Conservation (phyloP, 1,284 basidiomycete genomes). For the Puccinia hordei region DNA sequence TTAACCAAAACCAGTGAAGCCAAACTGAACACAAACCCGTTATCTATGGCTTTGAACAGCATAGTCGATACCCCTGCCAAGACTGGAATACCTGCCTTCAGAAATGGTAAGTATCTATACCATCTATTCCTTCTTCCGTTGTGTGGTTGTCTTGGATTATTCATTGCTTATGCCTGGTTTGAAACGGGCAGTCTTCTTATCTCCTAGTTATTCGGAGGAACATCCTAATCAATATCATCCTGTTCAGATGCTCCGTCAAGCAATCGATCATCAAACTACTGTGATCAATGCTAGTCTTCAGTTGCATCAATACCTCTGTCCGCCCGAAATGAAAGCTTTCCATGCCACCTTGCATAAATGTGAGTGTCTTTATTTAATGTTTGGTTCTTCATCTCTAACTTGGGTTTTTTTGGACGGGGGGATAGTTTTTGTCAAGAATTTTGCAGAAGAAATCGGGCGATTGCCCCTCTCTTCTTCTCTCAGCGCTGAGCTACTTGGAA, state of each 20-base stretch:
- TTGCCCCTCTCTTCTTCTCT: slow-evolving; percentile 54
- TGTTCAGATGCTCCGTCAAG: slow-evolving; percentile 70
- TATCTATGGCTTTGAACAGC: slow-evolving; percentile 83
- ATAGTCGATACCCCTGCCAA: slow-evolving; percentile 80
- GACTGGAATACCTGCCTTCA: slow-evolving; percentile 75
- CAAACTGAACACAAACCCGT: slow-evolving; percentile 72
- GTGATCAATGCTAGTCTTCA: slow-evolving; percentile 80
- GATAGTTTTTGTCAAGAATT: slow-evolving; percentile 79
- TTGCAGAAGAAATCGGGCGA: slow-evolving; percentile 74
- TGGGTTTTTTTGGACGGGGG: neutral
- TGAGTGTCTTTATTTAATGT: neutral
- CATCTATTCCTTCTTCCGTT: neutral
- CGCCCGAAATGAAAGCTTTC: slow-evolving; percentile 83
- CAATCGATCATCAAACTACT: slow-evolving; percentile 79
- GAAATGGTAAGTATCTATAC: slow-evolving; percentile 60
- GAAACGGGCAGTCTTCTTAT: slow-evolving; percentile 68
- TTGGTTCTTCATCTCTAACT: neutral
- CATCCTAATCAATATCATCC: slow-evolving; percentile 73
- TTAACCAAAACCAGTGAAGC: slow-evolving; percentile 74
- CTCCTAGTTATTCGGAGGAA: slow-evolving; percentile 68
- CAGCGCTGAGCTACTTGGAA: neutral
- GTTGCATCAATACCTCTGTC: slow-evolving; percentile 78
- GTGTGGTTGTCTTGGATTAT: neutral
- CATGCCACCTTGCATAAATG: slow-evolving; percentile 79
- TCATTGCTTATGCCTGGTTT: slow-evolving; percentile 27